Conservation (phyloP, 768 basidiomycete genomes). For the Tricholoma bakamatsutake region DNA sequence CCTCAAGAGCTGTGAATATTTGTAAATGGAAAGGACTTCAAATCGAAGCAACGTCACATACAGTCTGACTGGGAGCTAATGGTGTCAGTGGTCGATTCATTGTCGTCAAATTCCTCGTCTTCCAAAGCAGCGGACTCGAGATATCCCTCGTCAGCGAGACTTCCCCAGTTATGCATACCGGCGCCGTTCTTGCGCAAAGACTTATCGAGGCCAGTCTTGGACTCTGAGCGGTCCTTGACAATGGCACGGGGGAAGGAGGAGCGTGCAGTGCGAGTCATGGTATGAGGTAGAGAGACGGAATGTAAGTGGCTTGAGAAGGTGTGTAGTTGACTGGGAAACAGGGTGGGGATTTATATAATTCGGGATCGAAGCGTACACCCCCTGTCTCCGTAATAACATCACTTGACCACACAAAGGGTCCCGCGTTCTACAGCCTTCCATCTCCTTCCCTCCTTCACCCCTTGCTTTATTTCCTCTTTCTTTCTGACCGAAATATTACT, state of each 20-base stretch:
- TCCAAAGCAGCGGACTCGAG: constrained; percentile 51
- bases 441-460: constrained; percentile 5
- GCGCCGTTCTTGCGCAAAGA: constrained; percentile 73
- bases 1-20: constrained; percentile 18
- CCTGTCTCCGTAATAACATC: constrained; percentile 13
- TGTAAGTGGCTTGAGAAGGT: constrained; percentile 1
- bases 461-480: background rate
- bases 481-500: background rate
- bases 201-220: constrained; percentile 70
- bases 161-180: constrained; percentile 86
- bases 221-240: constrained; percentile 71
- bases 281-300: constrained; percentile 8
- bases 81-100: constrained; percentile 16
- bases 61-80: constrained; percentile 15
- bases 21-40: background rate
- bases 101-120: constrained; percentile 48
- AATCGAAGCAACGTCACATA: constrained; percentile 4
- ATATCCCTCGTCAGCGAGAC: constrained; percentile 53
- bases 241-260: constrained; percentile 66
- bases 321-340: constrained; percentile 3
- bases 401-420: constrained; percentile 11
- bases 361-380: constrained; percentile 6
- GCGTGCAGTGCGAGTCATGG: constrained; percentile 80
- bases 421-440: constrained; percentile 14
- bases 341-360: constrained; percentile 16